A percentile compares a stretch with the other conserved stretches of the same genome.
phyloP scores from a whole-genome alignment of 2,329 filamentous ascomycete species.

The Alternaria burnsii region DNA sequence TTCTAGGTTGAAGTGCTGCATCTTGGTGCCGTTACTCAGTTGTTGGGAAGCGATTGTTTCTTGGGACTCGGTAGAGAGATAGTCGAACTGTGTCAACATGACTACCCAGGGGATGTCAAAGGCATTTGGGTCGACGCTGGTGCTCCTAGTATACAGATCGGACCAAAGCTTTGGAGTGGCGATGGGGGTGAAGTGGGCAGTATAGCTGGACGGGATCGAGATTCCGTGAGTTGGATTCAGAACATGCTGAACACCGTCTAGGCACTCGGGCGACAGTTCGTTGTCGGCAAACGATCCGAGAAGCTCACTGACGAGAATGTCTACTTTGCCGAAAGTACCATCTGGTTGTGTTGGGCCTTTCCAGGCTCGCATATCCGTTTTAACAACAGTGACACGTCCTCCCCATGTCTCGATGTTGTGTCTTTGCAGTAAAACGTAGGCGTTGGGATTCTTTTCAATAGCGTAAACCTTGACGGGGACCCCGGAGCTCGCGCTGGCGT shows the following conservation, averaged over 20 bases:
- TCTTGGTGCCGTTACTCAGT: constrained; percentile 52
- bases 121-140: constrained; percentile 69
- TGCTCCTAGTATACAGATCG: constrained; percentile 73
- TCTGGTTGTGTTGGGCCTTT: constrained; percentile 73
- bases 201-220: constrained; percentile 92
- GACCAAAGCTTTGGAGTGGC: constrained; percentile 84
- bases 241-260: constrained; percentile 94
- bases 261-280: constrained; percentile 93
- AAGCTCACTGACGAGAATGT: constrained; percentile 93
- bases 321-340: constrained; percentile 72
- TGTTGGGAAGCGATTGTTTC: constrained; percentile 58
- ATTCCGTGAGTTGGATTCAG: constrained; percentile 83
- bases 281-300: constrained; percentile 97
- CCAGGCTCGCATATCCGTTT: constrained; percentile 98
- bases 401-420: constrained; percentile 85
- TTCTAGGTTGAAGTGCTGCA: constrained; percentile 45
- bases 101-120: constrained; percentile 96
- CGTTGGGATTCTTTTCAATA: constrained; percentile 98
- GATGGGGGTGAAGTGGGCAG: constrained; percentile 91
- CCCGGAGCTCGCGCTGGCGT: constrained; percentile 77
- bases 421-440: constrained; percentile 88
- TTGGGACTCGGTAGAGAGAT: constrained; percentile 68
- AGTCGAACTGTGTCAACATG: constrained; percentile 88
- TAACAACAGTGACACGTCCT: constrained; percentile 82
- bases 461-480: constrained; percentile 88